Evolutionary conservation across 495 filamentous ascomycete species (phyloP).

Genomic region (Penicillium canescens): DNA sequence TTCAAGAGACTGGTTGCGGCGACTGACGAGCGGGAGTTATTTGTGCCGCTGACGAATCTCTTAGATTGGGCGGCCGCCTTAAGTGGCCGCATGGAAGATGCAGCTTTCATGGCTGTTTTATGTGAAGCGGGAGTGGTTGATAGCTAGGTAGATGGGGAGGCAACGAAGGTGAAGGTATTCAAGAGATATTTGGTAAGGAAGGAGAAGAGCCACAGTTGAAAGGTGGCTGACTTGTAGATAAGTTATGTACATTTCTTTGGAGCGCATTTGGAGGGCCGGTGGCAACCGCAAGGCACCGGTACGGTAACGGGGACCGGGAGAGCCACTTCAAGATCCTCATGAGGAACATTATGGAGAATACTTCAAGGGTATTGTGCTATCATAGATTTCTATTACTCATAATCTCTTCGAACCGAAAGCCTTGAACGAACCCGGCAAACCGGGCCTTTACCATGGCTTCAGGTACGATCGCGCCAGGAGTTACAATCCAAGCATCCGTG

Average conservation of each 20-base stretch:
- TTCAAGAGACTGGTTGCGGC: constrained; percentile 28
- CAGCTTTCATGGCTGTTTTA: constrained; percentile 30
- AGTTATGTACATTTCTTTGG: constrained; percentile 7
- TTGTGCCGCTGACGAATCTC: constrained; percentile 40
- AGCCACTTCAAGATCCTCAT: neutral
- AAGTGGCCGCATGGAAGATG: constrained; percentile 32
- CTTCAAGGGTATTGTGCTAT: no score
- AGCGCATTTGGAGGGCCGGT: constrained; percentile 16
- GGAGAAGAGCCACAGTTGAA: constrained; percentile 12
- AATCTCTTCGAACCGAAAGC: neutral
- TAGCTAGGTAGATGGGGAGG: neutral
- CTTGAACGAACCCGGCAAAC: no score
- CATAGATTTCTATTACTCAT: neutral
- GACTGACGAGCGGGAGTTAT: constrained; percentile 38
- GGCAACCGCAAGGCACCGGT: constrained; percentile 27
- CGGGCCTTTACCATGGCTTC: neutral
- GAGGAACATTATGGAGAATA: neutral
- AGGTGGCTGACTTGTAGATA: constrained; percentile 8
- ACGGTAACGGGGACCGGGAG: constrained; percentile 14
- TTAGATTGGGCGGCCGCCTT: constrained; percentile 15
- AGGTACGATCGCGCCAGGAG: neutral
- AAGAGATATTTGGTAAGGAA: neutral
- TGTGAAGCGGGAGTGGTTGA: neutral
- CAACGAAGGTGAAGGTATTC: neutral
- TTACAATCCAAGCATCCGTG: neutral